These are phyloP conservation scores for Diplotaxis tenuifolia DNA, from an alignment of 345 rosid genomes.

Conservation along the genomic window DNA sequence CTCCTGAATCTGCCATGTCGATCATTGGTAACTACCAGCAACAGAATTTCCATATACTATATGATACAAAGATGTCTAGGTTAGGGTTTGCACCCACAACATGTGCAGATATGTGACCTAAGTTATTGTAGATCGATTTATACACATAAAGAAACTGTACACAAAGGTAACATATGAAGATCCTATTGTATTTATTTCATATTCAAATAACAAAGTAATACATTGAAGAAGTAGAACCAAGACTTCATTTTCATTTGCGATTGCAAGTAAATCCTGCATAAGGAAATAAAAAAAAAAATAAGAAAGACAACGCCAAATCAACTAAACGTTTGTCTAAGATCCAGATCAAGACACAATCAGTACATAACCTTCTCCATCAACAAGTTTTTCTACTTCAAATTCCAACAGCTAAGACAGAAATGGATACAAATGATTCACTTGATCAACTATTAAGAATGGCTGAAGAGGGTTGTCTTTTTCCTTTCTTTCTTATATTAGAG, in stretches of 20 bases:
- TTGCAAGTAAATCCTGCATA: not conserved
- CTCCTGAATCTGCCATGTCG: conserved; percentile 62
- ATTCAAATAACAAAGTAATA: conserved; percentile 1
- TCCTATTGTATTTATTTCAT: not conserved
- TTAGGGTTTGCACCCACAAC: conserved; percentile 70
- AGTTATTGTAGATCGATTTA: not conserved
- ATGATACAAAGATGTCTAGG: conserved; percentile 69
- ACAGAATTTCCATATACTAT: conserved; percentile 70
- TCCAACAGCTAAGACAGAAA: too few relatives aligned
- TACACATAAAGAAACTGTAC: conserved; percentile 11
- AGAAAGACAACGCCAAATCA: too few relatives aligned
- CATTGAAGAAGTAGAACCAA: not conserved
- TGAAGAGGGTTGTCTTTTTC: not conserved
- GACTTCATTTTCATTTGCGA: not conserved
- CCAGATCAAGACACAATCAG: not conserved
- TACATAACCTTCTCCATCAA: not conserved
- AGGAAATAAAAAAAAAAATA: too few relatives aligned
- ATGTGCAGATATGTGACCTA: conserved; percentile 53
- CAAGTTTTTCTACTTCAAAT: not conserved
- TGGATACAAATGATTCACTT: too few relatives aligned
- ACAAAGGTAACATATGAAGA: conserved; percentile 18
- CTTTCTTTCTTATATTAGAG: not conserved
- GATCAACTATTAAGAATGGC: not conserved
- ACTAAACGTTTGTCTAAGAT: too few relatives aligned
- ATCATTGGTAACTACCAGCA: conserved; percentile 89